These are phyloP conservation scores for Ophiorrhiza pumila DNA, from an alignment of 257 asterid species.

Conservation along the genomic window DNA sequence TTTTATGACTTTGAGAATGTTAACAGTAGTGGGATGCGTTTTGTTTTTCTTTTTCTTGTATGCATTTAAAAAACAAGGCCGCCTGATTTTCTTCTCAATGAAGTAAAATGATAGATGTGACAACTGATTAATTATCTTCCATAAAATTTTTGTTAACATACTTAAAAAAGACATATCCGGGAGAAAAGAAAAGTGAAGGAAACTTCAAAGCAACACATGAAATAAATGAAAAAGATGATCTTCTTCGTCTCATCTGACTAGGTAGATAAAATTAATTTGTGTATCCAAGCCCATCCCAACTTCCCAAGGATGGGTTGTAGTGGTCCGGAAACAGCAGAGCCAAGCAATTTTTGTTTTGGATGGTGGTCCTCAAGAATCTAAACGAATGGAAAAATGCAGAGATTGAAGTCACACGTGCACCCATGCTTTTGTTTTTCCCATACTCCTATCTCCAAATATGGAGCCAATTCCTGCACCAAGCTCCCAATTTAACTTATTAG, in stretches of 20 bases:
- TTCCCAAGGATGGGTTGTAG: no score
- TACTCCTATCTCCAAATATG: background rate
- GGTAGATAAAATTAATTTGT: background rate
- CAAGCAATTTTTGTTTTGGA: background rate
- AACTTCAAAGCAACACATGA: background rate
- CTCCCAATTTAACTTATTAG: no score
- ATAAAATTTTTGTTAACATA: background rate
- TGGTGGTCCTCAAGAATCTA: no score
- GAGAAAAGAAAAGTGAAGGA: background rate
- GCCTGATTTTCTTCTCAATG: background rate
- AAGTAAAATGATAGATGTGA: background rate
- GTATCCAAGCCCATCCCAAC: background rate
- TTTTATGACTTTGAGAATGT: no score
- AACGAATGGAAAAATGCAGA: background rate
- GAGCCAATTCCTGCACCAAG: background rate
- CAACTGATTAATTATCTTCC: background rate
- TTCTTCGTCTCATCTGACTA: background rate
- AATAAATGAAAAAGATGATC: background rate
- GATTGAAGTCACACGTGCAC: background rate
- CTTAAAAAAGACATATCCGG: no score
- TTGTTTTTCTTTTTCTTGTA: background rate
- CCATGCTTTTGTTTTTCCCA: background rate
- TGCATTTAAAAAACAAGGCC: background rate
- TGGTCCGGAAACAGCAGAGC: background rate
- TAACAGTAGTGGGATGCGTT: no score